Evolutionary conservation across 495 filamentous ascomycete genomes (phyloP).

Genomic region (Acidiella bohemica): DNA sequence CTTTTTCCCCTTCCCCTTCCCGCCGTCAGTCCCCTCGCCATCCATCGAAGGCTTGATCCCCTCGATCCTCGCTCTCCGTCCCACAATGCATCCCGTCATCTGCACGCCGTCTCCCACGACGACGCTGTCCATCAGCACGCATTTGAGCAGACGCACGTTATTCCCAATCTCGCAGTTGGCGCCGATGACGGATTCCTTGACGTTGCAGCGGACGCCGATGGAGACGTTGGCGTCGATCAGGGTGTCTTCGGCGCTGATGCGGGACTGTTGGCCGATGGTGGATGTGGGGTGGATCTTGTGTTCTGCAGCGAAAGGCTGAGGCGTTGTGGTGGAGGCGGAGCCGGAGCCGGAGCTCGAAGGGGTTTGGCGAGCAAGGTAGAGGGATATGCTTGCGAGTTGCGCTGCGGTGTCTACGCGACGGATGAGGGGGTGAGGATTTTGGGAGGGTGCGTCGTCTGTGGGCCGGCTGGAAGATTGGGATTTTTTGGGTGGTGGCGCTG

Average conservation of each 20-base stretch:
- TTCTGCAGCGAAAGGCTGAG: constrained; percentile 56
- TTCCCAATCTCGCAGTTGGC: constrained; percentile 69
- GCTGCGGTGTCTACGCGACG: constrained; percentile 77
- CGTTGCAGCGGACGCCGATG: constrained; percentile 65
- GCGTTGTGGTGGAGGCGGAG: constrained; percentile 22
- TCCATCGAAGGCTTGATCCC: constrained; percentile 26
- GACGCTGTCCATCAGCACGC: constrained; percentile 82
- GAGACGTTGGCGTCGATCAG: constrained; percentile 76
- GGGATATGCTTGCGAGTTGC: constrained; percentile 63
- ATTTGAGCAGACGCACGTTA: constrained; percentile 66
- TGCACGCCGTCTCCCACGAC: constrained; percentile 63
- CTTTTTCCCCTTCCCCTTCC: constrained; percentile 62
- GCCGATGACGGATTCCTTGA: constrained; percentile 81
- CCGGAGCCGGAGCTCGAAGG: too few relatives aligned
- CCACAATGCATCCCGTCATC: constrained; percentile 71
- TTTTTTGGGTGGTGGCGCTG: too few relatives aligned
- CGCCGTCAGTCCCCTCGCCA: constrained; percentile 17
- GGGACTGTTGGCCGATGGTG: constrained; percentile 58
- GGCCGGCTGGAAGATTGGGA: too few relatives aligned
- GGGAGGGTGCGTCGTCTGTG: too few relatives aligned
- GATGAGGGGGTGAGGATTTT: constrained; percentile 35
- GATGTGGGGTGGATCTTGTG: constrained; percentile 71
- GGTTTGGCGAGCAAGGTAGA: constrained; percentile 64
- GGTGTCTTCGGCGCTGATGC: constrained; percentile 60
- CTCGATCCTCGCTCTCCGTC: constrained; percentile 59